A percentile compares a stretch with the other conserved stretches of the same genome.
These are phyloP conservation scores for Chlamydomonas sphaeroides DNA, from an alignment of 139 green algal genomes.

Conservation along the genomic window DNA sequence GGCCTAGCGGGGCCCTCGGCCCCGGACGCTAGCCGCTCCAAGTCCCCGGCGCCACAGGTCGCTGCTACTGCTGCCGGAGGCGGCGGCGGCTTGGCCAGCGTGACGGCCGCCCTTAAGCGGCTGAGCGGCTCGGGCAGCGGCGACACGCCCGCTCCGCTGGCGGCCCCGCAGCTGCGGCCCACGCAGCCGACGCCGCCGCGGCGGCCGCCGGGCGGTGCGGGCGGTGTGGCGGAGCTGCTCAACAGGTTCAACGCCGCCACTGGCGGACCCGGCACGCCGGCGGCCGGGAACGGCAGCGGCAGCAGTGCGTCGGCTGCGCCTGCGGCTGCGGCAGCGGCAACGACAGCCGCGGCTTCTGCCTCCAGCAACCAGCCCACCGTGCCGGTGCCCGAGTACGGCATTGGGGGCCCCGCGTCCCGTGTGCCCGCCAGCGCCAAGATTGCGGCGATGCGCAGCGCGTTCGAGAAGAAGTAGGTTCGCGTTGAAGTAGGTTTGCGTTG, in stretches of 20 bases:
- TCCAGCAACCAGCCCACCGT: too few relatives aligned
- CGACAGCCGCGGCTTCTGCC: not conserved
- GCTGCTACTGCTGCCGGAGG: not conserved
- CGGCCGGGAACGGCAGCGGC: not conserved
- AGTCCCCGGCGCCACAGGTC: not conserved
- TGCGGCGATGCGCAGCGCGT: constrained; percentile 23
- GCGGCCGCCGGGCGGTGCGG: not conserved
- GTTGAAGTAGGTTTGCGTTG: too few relatives aligned
- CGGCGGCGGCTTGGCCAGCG: not conserved
- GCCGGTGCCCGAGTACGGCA: constrained; percentile 5
- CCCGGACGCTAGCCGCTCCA: not conserved
- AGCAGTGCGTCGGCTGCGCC: not conserved
- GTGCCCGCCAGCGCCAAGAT: constrained; percentile 23
- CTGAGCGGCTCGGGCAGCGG: not conserved
- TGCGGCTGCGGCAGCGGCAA: not conserved
- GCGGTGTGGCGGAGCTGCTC: constrained; percentile 3
- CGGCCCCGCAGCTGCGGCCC: not conserved
- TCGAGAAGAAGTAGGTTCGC: too few relatives aligned
- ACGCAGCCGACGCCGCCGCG: not conserved
- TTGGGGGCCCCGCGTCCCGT: not conserved
- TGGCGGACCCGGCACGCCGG: not conserved
- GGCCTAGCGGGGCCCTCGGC: too few relatives aligned
- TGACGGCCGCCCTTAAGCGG: not conserved
- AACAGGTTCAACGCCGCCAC: constrained; percentile 12
- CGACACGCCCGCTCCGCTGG: too few relatives aligned